Evolutionary conservation across 2,329 filamentous ascomycete genomes (phyloP).

Genomic region (Cordyceps pruinosa): DNA sequence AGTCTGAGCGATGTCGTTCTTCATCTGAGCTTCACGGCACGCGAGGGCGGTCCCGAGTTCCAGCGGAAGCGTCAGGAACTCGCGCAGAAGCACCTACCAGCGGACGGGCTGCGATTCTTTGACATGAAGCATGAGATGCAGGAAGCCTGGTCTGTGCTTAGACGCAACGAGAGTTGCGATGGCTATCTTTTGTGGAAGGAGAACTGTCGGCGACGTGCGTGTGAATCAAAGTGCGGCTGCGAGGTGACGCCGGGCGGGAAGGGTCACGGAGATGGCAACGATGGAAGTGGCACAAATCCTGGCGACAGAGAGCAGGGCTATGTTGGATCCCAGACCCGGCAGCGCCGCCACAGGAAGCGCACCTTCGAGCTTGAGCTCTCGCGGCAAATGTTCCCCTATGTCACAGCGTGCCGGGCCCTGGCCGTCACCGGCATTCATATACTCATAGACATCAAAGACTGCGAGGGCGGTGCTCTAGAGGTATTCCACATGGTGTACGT

Average conservation of each 20-base stretch:
- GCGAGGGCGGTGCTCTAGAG: background rate
- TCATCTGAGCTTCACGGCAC: constrained; percentile 28
- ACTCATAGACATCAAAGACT: constrained; percentile 1
- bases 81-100: constrained; percentile 5
- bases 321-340: background rate
- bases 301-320: background rate
- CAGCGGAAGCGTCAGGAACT: background rate
- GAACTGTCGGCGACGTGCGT: background rate
- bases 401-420: background rate
- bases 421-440: background rate
- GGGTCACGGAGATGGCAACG: background rate
- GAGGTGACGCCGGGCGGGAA: background rate
- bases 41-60: constrained; percentile 21
- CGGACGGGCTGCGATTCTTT: constrained; percentile 3
- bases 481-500: constrained; percentile 1
- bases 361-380: background rate
- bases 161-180: background rate
- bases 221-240: background rate
- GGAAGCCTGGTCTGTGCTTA: constrained; percentile 3
- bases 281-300: background rate
- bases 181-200: background rate
- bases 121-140: constrained; percentile 8
- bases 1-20: constrained; percentile 29
- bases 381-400: constrained; percentile 9
- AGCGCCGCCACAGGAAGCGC: background rate